Conservation (phyloP, 2,329 filamentous ascomycete genomes). For the Phyllosticta citribraziliensis region DNA sequence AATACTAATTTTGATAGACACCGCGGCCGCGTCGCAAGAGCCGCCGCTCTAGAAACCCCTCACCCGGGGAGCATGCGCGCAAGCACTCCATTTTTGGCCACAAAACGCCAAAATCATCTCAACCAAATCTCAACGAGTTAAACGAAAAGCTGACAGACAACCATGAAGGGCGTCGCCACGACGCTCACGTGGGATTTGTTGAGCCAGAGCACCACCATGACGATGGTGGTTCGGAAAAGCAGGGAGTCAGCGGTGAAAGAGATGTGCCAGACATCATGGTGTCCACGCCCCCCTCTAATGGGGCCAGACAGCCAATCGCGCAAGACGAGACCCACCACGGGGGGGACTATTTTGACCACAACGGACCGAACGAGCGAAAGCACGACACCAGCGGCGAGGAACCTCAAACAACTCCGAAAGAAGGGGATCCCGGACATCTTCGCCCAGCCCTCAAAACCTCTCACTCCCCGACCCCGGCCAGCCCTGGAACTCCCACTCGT, state of each 20-base stretch:
- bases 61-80: not conserved
- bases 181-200: slow-evolving; percentile 50
- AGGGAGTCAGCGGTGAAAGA: not conserved
- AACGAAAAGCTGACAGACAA: slow-evolving; percentile 7
- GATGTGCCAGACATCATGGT: not conserved
- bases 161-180: slow-evolving; percentile 17
- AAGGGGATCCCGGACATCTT: not conserved
- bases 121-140: not conserved
- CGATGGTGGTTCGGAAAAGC: not conserved
- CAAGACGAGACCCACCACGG: not conserved
- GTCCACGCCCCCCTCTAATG: not conserved
- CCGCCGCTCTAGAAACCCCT: not conserved
- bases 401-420: not conserved
- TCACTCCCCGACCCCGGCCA: not conserved
- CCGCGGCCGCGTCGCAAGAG: slow-evolving; percentile 41
- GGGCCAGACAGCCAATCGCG: no score
- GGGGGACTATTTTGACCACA: not conserved
- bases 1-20: slow-evolving; percentile 49
- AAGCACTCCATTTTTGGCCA: slow-evolving; percentile 11
- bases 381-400: not conserved
- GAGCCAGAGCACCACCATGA: slow-evolving; percentile 4
- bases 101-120: not conserved
- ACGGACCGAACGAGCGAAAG: not conserved
- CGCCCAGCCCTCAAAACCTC: slow-evolving; percentile 6
- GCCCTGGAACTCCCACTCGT: not conserved